Base-by-base conservation (phyloP, 768 basidiomycete species). In the Podaxis sp. region DNA sequence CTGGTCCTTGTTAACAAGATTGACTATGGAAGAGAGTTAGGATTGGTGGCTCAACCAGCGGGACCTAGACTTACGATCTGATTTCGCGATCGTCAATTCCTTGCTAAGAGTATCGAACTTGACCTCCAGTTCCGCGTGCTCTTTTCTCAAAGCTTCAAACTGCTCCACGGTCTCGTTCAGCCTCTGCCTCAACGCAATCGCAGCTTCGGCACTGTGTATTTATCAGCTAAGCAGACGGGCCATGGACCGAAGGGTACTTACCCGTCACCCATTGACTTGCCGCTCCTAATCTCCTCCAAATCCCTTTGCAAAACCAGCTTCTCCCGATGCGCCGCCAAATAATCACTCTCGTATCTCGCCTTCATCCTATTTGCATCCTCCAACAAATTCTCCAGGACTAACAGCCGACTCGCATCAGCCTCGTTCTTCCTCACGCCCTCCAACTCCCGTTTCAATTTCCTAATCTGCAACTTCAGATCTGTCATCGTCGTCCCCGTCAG, bases 281-380 rank as follows among this genome's bases (percentile, higher is more conserved):
- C 96, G 64, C 85, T 90, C 57, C 92, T 78, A 65, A 98, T 95
- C 73, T 95, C 92, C 68, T 99, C 95, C 66, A 97, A 75, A 69
- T 93, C 86, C 44, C 87, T 84, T 70, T 93, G 88, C 36, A 96
- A 73, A 3, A 90, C 81, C 36, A 96, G 80, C 71, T 90, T 90
- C 74, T 92, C 91, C 42, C 93, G 81, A 72, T 96, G 95, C 15
- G 88, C 87, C 1, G 87, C 81, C 12, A 98, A 79, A 72, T 95
- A 97, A 69, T 97, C 95, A 19, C 80, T 77, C 73, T 98, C 95
- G 69, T 96, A 96, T 33, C 94, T 82, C 33, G 84, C 80, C 79
- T 96, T 96, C 87, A 92, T 89, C 66, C 91, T 80, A 65, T 90
- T 96, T 30, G 95, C 92, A 67, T 98, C 96, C 57, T 95, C 93